phyloP scores from a whole-genome alignment of 2,329 filamentous ascomycete species.

The Xylaria sp. region DNA sequence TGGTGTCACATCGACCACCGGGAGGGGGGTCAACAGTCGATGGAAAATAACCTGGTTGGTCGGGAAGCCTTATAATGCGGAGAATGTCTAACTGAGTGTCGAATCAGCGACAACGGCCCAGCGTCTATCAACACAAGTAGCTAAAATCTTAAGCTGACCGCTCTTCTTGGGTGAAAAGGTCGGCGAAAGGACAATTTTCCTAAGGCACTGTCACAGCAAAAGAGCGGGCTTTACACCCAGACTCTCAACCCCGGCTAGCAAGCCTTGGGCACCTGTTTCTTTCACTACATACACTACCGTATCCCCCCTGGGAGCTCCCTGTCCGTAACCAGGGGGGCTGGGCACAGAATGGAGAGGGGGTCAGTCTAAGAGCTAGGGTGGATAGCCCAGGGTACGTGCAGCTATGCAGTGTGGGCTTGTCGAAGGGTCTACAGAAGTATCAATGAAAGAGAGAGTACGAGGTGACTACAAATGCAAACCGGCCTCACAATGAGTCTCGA shows the following conservation, averaged over 20 bases:
- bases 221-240: slow-evolving; percentile 33
- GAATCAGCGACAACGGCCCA: slow-evolving; percentile 36
- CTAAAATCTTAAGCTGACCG: slow-evolving; percentile 47
- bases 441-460: slow-evolving; percentile 22
- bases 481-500: background rate
- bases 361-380: slow-evolving; percentile 23
- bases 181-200: slow-evolving; percentile 35
- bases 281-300: too few species aligned
- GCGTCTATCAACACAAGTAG: slow-evolving; percentile 32
- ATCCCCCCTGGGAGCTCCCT: slow-evolving; percentile 24
- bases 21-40: slow-evolving; percentile 35
- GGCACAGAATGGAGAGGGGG: slow-evolving; percentile 28
- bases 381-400: slow-evolving; percentile 25
- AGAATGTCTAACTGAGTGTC: slow-evolving; percentile 34
- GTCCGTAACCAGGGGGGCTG: slow-evolving; percentile 22
- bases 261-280: slow-evolving; percentile 19
- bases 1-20: slow-evolving; percentile 38
- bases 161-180: slow-evolving; percentile 43
- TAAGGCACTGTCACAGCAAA: slow-evolving; percentile 22
- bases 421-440: slow-evolving; percentile 11
- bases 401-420: slow-evolving; percentile 22
- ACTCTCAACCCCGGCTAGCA: slow-evolving; percentile 27
- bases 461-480: slow-evolving; percentile 28
- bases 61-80: slow-evolving; percentile 35
- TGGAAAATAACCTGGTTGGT: slow-evolving; percentile 38